Conservation (phyloP, 352 stramenopile species). For the Phytopythium helicoides region DNA sequence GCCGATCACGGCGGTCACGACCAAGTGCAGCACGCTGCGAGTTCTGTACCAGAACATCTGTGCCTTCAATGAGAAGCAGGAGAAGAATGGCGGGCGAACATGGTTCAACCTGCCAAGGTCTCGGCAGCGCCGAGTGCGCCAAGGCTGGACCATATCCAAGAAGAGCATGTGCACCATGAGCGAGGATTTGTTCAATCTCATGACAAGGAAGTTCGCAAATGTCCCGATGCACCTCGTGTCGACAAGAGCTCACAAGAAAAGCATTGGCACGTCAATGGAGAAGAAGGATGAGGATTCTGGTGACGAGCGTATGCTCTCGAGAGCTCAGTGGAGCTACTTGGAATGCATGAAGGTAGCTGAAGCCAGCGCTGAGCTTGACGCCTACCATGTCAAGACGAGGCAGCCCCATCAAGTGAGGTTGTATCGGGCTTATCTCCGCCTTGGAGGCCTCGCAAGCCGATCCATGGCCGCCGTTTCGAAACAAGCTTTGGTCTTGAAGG, state of each 20-base stretch:
- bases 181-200: neutral
- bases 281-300: no score
- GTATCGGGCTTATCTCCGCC: no score
- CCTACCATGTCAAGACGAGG: no score
- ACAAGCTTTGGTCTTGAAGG: no score
- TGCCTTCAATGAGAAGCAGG: neutral
- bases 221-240: neutral
- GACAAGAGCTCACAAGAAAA: neutral
- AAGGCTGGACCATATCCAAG: neutral
- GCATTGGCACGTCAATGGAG: no score
- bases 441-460: no score
- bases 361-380: no score
- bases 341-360: neutral
- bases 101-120: neutral
- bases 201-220: neutral
- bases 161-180: neutral
- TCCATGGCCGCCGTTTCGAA: no score
- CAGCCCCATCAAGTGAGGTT: no score
- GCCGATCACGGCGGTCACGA: neutral
- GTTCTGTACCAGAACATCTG: neutral
- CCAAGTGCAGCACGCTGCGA: neutral
- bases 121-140: neutral
- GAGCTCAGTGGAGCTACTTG: neutral
- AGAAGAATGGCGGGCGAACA: neutral
- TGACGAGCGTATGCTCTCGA: no score